Base-by-base conservation (phyloP, 2,329 filamentous ascomycete species). In the Bipolaris victoriae region DNA sequence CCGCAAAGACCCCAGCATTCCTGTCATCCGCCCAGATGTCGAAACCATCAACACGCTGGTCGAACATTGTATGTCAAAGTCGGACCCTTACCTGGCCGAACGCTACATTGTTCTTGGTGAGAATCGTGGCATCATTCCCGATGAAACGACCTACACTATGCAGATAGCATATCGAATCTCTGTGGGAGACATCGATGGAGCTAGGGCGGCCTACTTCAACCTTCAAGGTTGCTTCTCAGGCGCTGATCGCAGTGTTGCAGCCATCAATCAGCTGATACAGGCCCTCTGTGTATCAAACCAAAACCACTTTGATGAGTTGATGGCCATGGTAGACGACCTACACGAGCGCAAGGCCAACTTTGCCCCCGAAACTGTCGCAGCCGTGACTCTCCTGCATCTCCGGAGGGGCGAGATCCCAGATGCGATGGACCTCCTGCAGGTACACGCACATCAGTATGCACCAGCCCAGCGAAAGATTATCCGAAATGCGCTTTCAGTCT, bases 401-500 rank as follows among this genome's bases (percentile, higher is more conserved):
- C 83, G 86, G 59, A 87, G 89, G 39, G 89, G 91, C 67, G 90
- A 96, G 71, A 83, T 88, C 41, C 86, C 88, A 62, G 92, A 96
- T 60, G 87, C 92, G 4, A 89, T 92, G 60, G 91, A 96, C 70
- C 84, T 96, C 0, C 83, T 98, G 15, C 91, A 92, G 22, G 83
- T 89, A 4, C 88, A 95, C 65, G 84, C 87, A 4, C 86, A 87
- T 64, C 84, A 88, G 54, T 91, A 87, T 73, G 90, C 90, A 44
- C 82, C 88, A 22, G 80, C 83, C 11, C 90, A 96, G 71, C 87
- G 92, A 58, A 81, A 81, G 7, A 75, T 83, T 31, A 86, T 97
- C 36, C 84, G 87, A 26, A 80, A 86, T 11, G 83, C 85, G 0
- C 86, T 97, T 49, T 79, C 89, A 3, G 75, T 81, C 0, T 95